Percentiles rank a stretch among this genome's conserved stretches.
Conservation (phyloP, 1,139 yeast species). For the Ogataea hybrid region DNA sequence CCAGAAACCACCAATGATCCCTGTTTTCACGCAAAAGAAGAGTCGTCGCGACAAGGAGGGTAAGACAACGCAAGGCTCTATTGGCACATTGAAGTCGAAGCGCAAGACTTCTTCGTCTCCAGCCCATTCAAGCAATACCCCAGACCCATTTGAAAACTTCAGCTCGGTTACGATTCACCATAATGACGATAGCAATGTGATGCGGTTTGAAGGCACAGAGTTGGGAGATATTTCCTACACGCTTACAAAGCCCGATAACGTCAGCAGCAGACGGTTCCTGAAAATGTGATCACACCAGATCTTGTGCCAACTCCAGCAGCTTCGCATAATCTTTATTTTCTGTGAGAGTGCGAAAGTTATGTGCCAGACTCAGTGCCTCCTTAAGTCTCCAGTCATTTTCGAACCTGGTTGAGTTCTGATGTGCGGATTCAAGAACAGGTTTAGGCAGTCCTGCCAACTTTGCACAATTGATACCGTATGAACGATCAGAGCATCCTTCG, state of each 20-base stretch:
- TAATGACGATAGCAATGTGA: conserved; percentile 45
- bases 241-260: conserved; percentile 22
- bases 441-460: conserved; percentile 61
- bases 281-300: conserved; percentile 23
- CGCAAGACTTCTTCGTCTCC: conserved; percentile 39
- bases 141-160: conserved; percentile 85
- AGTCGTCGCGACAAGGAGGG: conserved; percentile 21
- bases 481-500: conserved; percentile 58
- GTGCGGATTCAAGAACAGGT: conserved; percentile 50
- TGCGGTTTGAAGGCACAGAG: conserved; percentile 50
- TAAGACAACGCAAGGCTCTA: conserved; percentile 26
- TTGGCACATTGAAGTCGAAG: conserved; percentile 35
- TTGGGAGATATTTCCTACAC: conserved; percentile 69
- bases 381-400: conserved; percentile 29
- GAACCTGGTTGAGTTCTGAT: conserved; percentile 41
- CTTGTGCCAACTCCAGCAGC: conserved; percentile 19
- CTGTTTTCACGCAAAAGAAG: conserved; percentile 63
- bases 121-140: conserved; percentile 32
- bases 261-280: conserved; percentile 24
- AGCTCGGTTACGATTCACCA: conserved; percentile 88
- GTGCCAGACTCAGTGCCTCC: conserved; percentile 11
- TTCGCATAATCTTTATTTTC: conserved; percentile 8
- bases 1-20: conserved; percentile 93
- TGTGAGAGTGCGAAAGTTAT: conserved; percentile 3
- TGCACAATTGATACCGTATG: conserved; percentile 81